These are phyloP conservation scores for Hansenula anomala DNA, from an alignment of 1,139 yeast genomes.

Conservation along the genomic window DNA sequence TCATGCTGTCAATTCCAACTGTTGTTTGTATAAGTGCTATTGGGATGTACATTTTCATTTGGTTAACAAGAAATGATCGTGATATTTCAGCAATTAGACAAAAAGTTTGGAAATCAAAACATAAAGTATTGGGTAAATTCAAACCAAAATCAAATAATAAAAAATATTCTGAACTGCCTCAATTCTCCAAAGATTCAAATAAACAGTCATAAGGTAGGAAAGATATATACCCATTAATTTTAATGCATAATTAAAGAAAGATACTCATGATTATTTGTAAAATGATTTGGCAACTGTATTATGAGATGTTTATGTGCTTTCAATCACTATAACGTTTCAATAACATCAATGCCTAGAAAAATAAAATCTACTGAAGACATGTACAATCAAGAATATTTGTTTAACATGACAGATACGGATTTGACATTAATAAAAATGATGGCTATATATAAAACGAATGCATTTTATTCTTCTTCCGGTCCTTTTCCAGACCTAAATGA, in stretches of 20 bases:
- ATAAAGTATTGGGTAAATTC: constrained; percentile 36
- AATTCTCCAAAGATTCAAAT: constrained; percentile 22
- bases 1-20: constrained; percentile 68
- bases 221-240: background rate
- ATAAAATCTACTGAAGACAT: constrained; percentile 13
- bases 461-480: constrained; percentile 1
- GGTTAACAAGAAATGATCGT: constrained; percentile 48
- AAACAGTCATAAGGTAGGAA: constrained; percentile 22
- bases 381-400: constrained; percentile 6
- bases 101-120: constrained; percentile 47
- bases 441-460: no score
- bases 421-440: constrained; percentile 8
- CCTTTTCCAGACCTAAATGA: background rate
- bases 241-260: background rate
- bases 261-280: no score
- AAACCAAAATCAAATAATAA: constrained; percentile 32
- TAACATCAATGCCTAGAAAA: constrained; percentile 10
- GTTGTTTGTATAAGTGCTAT: constrained; percentile 56
- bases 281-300: no score
- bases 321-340: no score
- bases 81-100: constrained; percentile 39
- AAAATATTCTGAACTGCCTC: constrained; percentile 36
- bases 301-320: no score
- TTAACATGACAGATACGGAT: constrained; percentile 21
- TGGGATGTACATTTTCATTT: constrained; percentile 60